These are phyloP conservation scores for Trypanosoma melophagium DNA, from an alignment of 208 protist species.

Conservation along the genomic window DNA sequence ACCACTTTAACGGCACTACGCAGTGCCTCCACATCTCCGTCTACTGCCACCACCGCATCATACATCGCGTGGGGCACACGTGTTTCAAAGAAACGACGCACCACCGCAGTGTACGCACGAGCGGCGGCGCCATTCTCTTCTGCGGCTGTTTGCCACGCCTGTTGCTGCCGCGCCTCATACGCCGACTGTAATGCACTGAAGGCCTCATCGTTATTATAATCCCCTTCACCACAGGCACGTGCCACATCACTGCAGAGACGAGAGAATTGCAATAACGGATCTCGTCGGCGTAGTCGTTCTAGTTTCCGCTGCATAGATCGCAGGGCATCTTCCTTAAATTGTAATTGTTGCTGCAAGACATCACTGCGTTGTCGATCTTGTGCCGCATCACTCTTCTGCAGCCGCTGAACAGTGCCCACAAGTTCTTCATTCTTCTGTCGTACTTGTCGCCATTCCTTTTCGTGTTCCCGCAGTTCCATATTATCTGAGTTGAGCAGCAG, in stretches of 20 bases:
- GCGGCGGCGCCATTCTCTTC: constrained; percentile 40
- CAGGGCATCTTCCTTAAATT: constrained; percentile 56
- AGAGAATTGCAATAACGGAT: constrained; percentile 84
- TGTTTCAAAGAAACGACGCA: constrained; percentile 46
- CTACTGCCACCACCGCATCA: constrained; percentile 65
- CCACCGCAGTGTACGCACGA: constrained; percentile 50
- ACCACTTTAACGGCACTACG: constrained; percentile 19
- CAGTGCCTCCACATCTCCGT: constrained; percentile 29
- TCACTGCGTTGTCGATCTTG: constrained; percentile 31
- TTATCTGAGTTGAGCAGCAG: constrained; percentile 87
- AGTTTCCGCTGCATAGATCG: constrained; percentile 84
- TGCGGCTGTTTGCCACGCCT: constrained; percentile 51
- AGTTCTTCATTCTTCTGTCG: constrained; percentile 46
- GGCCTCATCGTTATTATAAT: constrained; percentile 36
- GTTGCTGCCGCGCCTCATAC: constrained; percentile 44
- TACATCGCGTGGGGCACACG: constrained; percentile 58
- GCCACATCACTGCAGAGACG: constrained; percentile 73
- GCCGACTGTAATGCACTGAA: constrained; percentile 47
- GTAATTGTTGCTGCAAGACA: constrained; percentile 53
- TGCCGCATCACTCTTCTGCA: constrained; percentile 36
- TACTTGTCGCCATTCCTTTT: constrained; percentile 54
- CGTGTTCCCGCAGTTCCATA: constrained; percentile 74
- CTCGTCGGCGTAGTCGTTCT: constrained; percentile 68
- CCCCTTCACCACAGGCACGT: constrained; percentile 39
- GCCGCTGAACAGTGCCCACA: constrained; percentile 8